Evolutionary conservation across 306 rosid species (phyloP).

Genomic region (Cicer yamashitae): DNA sequence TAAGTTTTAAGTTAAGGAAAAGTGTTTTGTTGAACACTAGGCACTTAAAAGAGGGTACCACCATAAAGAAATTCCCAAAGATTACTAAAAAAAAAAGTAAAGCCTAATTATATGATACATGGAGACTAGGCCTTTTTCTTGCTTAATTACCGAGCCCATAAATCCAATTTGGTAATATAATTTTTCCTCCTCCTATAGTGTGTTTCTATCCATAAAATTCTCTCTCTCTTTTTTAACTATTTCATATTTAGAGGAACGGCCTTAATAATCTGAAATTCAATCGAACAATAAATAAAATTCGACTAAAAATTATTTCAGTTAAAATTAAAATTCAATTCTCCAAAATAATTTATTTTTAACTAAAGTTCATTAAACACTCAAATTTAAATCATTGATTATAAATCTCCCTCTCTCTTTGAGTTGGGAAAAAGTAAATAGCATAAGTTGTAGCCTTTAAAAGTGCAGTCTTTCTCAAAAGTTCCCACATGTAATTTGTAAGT

Average conservation of each 20-base stretch:
- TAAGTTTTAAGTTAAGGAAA: constrained; percentile 50
- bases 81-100: constrained; percentile 39
- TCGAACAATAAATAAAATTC: too few species aligned
- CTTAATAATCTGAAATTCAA: too few species aligned
- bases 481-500: constrained; percentile 52
- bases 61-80: constrained; percentile 47
- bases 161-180: constrained; percentile 45
- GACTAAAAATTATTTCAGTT: too few species aligned
- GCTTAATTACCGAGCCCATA: constrained; percentile 36
- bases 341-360: too few species aligned
- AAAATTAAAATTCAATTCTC: too few species aligned
- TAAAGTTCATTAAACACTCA: too few species aligned
- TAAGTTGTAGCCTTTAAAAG: constrained; percentile 45
- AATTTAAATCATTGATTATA: not conserved
- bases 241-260: rapidly evolving
- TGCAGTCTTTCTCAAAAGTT: constrained; percentile 54
- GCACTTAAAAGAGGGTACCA: constrained; percentile 52
- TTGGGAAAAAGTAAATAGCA: constrained; percentile 44
- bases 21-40: constrained; percentile 56
- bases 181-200: constrained; percentile 35
- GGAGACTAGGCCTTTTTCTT: constrained; percentile 48
- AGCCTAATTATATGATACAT: constrained; percentile 46
- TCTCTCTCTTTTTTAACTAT: too few species aligned
- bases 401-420: constrained; percentile 47
- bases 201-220: constrained; percentile 49